Conservation (phyloP, 2,329 filamentous ascomycete species). For the Simplicillium aogashimaense region DNA sequence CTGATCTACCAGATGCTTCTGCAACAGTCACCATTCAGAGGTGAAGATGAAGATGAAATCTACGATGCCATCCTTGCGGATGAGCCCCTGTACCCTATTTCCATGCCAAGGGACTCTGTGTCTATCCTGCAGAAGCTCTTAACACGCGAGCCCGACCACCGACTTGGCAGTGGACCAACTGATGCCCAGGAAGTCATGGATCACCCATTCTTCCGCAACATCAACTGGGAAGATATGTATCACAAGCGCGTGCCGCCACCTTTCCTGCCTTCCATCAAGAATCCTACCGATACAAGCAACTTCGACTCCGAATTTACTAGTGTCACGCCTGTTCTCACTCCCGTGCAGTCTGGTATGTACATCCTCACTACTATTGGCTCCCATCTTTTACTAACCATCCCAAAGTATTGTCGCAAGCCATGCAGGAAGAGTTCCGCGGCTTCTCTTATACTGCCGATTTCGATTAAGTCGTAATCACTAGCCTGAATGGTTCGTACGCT, state of each 20-base stretch:
- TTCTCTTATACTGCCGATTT: conserved; percentile 97
- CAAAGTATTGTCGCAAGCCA: conserved; percentile 86
- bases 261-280: conserved; percentile 84
- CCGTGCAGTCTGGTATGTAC: conserved; percentile 85
- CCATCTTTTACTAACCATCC: conserved; percentile 1
- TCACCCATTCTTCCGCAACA: conserved; percentile 94
- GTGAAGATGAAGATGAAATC: conserved; percentile 98
- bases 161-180: conserved; percentile 87
- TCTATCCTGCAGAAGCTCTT: conserved; percentile 96
- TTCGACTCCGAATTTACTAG: conserved; percentile 98
- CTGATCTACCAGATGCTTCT: conserved; percentile 99
- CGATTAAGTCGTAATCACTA: conserved; percentile 37
- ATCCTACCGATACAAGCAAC: conserved; percentile 95
- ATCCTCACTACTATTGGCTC: neutral
- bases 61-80: conserved; percentile 98
- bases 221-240: conserved; percentile 98
- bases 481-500: conserved; percentile 1
- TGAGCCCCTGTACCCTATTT: conserved; percentile 94
- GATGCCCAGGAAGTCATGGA: conserved; percentile 99
- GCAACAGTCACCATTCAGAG: conserved; percentile 96
- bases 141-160: conserved; percentile 86
- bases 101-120: conserved; percentile 96
- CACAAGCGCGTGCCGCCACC: conserved; percentile 86
- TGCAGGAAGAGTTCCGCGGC: conserved; percentile 99
- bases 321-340: conserved; percentile 92